These are phyloP conservation scores for Stemphylium vesicarium DNA, from an alignment of 2,329 filamentous ascomycete species.

Conservation along the genomic window DNA sequence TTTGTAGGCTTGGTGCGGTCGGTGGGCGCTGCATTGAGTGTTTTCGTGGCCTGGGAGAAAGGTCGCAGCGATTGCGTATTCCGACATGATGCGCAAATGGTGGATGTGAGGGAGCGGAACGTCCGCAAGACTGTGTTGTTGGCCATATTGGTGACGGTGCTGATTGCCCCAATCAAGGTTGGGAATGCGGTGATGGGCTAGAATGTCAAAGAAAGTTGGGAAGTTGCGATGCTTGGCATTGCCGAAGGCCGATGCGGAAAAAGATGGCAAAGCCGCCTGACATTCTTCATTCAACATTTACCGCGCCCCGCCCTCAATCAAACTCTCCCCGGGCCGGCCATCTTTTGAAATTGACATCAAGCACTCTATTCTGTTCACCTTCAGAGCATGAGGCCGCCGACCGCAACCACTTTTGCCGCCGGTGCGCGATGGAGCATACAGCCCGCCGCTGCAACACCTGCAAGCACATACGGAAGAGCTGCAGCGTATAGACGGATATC, in stretches of 20 bases:
- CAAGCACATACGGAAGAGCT: constrained; percentile 53
- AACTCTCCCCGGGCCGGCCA: constrained; percentile 17
- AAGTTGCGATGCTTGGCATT: constrained; percentile 20
- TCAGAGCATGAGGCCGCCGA: constrained; percentile 55
- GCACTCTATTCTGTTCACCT: neutral
- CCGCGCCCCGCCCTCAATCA: constrained; percentile 24
- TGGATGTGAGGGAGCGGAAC: constrained; percentile 41
- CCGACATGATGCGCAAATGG: constrained; percentile 49
- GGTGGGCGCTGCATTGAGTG: constrained; percentile 16
- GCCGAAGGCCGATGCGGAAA: constrained; percentile 28
- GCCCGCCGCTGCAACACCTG: constrained; percentile 46
- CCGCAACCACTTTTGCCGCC: constrained; percentile 48
- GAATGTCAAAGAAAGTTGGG: constrained; percentile 32
- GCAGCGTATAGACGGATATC: constrained; percentile 58
- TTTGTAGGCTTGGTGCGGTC: constrained; percentile 15
- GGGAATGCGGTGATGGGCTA: constrained; percentile 9
- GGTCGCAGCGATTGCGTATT: constrained; percentile 36
- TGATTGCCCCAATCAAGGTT: constrained; percentile 22
- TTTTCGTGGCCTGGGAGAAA: constrained; percentile 42
- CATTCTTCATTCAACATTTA: constrained; percentile 30
- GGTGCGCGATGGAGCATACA: constrained; percentile 51
- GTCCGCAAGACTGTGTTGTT: constrained; percentile 33
- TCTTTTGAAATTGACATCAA: constrained; percentile 8
- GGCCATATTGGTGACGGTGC: constrained; percentile 29
- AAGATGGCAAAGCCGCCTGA: constrained; percentile 32